These are phyloP conservation scores for Paramecium octaurelia DNA, from an alignment of 73 alveolate species.

Conservation along the genomic window DNA sequence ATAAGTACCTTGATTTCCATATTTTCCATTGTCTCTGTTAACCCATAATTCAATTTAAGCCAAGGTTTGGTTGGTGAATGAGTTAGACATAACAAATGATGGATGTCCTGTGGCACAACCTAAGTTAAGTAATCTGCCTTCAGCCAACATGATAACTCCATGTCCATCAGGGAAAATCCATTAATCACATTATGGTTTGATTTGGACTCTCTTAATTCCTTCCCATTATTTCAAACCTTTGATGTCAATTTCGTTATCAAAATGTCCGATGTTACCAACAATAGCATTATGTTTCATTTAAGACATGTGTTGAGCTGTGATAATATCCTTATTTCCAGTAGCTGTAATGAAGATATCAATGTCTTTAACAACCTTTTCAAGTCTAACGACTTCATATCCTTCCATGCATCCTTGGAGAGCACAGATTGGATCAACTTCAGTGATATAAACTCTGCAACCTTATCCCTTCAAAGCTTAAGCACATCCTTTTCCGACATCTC, in stretches of 20 bases:
- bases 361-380: conserved; percentile 76
- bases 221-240: conserved; percentile 84
- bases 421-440: conserved; percentile 98
- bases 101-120: conserved; percentile 99
- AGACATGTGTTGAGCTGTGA: conserved; percentile 87
- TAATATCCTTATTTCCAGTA: conserved; percentile 95
- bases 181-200: conserved; percentile 93
- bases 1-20: conserved; percentile 72
- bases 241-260: conserved; percentile 96
- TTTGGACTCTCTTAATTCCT: conserved; percentile 82
- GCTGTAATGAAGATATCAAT: conserved; percentile 93
- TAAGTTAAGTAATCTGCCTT: conserved; percentile 94
- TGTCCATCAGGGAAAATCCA: conserved; percentile 95
- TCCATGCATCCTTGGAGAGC: conserved; percentile 97
- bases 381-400: conserved; percentile 88
- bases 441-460: conserved; percentile 92
- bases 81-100: conserved; percentile 93
- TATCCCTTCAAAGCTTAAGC: conserved; percentile 94
- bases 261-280: conserved; percentile 97
- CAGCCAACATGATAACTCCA: conserved; percentile 90
- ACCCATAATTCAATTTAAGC: conserved; percentile 92
- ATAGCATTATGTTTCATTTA: conserved; percentile 98
- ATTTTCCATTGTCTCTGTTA: conserved; percentile 84
- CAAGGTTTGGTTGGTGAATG: conserved; percentile 93
- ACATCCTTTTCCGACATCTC: conserved; percentile 99